Evolutionary conservation across 352 stramenopile species (phyloP), one percentile per base, ranked within the genome.

Genomic region (Globisporangium irregulare): DNA sequence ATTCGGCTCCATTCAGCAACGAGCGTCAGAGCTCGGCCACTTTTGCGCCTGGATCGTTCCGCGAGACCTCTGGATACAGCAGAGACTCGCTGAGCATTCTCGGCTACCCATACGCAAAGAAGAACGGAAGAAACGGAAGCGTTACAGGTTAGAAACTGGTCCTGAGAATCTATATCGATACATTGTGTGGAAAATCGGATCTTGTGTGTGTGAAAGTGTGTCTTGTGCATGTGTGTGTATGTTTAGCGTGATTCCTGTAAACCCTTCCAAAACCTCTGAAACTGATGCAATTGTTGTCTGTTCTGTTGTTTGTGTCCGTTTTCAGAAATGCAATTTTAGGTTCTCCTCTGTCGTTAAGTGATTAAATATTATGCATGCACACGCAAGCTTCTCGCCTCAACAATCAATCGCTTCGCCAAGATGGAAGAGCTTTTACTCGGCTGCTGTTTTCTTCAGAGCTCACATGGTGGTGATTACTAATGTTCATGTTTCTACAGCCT

Each of bases 71-170:
- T 20, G 84, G 87, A 55, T 93, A 93, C 73, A 91, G 82, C 66
- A 78, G 81, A 51, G 84, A 92, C 32, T 93, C 86, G 34, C 72
- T 92, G 66, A 92, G 76, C 73, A 85, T 95, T 72, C 81, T 95
- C 66, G 85, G 81, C 66, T 95, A 95, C 72, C 86, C 86, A 57
- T 90, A 92, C 71, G 83, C 82, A 50, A 91, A 90, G 77, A 90
- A 91, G 68, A 91, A 78, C 72, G 71, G 69, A 68, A 80, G 84
- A 66, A 76, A 85, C 72, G 72, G 73, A 77, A 87, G 82, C 80
- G 69, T 77, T 22, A 81, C 75, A 64, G 75, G 75, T 81, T 69
- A 59, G 74, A 61, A 50, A 56, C 27, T 22, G 18, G 2, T 22
- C 25, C 25, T 71, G 43, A 63, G 70, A 36, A 59, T 18, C 65